Evolutionary conservation across 139 green algal genomes (phyloP).

Genomic region (Chlorokybus atmophyticus): DNA sequence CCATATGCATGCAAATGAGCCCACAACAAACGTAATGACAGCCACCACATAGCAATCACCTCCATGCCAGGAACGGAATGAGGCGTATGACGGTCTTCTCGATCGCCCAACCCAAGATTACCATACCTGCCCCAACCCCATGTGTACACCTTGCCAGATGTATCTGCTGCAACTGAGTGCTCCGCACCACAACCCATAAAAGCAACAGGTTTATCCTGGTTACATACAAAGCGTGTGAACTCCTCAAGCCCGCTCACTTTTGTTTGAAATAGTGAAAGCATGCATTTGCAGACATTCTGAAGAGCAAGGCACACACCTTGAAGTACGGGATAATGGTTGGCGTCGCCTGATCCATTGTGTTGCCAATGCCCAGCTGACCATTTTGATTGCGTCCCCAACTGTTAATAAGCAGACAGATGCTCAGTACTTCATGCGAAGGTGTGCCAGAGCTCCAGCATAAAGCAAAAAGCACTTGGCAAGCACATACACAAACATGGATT

Average conservation of each 20-base stretch:
- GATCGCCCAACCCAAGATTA: conserved; percentile 66
- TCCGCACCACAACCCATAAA: conserved; percentile 58
- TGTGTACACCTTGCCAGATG: conserved; percentile 39
- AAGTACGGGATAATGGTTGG: background rate
- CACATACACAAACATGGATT: background rate
- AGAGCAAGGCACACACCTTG: background rate
- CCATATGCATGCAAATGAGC: no score
- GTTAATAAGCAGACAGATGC: conserved; percentile 1
- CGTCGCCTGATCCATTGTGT: conserved; percentile 15
- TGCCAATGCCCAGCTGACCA: conserved; percentile 69
- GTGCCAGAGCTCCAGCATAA: background rate
- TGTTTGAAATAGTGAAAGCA: background rate
- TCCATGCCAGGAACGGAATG: background rate
- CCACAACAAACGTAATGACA: no score
- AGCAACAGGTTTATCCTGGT: conserved; percentile 6
- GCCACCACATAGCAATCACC: no score
- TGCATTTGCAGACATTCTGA: background rate
- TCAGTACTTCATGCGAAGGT: no score
- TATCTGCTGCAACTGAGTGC: conserved; percentile 44
- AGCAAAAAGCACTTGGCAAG: background rate
- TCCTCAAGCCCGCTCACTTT: no score
- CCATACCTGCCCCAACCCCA: conserved; percentile 77
- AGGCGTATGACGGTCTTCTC: conserved; percentile 37
- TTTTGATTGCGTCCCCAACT: conserved; percentile 55
- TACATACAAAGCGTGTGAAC: no score